Percentiles rank a stretch among this genome's conserved stretches.
These are phyloP conservation scores for Candolleomyces aberdarensis DNA, from an alignment of 768 basidiomycete genomes.

Conservation along the genomic window DNA sequence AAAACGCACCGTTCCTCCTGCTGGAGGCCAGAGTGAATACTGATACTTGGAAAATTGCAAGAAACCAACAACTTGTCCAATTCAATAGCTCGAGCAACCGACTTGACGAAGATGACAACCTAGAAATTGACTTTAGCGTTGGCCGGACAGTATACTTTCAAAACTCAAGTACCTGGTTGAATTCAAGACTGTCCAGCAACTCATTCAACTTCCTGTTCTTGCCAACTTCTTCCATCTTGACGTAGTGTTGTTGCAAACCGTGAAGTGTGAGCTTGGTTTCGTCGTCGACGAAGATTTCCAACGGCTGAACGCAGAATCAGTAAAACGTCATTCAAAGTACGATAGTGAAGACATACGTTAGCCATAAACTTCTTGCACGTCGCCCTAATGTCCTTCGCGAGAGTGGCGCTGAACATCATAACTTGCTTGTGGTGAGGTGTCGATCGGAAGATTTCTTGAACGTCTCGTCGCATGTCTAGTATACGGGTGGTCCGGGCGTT, in stretches of 20 bases:
- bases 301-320: conserved; percentile 57
- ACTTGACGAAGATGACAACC: conserved; percentile 99
- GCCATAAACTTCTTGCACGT: conserved; percentile 99
- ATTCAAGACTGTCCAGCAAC: conserved; percentile 91
- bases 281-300: conserved; percentile 99
- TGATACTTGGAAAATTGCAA: conserved; percentile 98
- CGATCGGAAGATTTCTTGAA: conserved; percentile 99
- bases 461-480: conserved; percentile 99
- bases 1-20: conserved; percentile 90
- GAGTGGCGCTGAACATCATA: conserved; percentile 99
- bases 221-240: conserved; percentile 90
- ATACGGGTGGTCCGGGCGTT: conserved; percentile 58
- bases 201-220: conserved; percentile 99
- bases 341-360: conserved; percentile 58
- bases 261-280: conserved; percentile 98
- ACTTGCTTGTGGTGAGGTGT: conserved; percentile 99
- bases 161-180: conserved; percentile 77
- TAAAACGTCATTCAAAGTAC: not conserved
- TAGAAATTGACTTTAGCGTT: conserved; percentile 25
- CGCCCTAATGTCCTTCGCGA: conserved; percentile 93
- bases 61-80: conserved; percentile 93
- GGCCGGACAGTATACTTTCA: not conserved
- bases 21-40: conserved; percentile 90
- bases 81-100: conserved; percentile 94
- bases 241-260: conserved; percentile 97